phyloP scores from a whole-genome alignment of 805 yeast genomes.

The Kuraishia floccosa region DNA sequence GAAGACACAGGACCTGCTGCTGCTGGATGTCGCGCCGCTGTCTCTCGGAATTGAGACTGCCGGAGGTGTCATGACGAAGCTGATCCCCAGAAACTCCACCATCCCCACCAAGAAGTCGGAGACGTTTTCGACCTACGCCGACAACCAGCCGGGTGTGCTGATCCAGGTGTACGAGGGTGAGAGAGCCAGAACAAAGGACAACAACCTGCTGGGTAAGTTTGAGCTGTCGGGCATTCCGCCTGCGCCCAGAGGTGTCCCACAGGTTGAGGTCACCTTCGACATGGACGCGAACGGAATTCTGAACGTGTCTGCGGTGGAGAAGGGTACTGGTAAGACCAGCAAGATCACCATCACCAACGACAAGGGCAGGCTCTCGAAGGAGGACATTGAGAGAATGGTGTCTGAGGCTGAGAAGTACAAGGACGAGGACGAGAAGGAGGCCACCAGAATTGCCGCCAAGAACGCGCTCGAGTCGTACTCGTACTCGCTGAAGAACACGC shows the following conservation, averaged over 20 bases:
- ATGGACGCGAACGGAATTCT: conserved; percentile 74
- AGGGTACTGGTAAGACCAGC: conserved; percentile 39
- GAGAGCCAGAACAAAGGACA: conserved; percentile 66
- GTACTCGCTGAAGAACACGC: conserved; percentile 38
- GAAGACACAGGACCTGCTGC: conserved; percentile 88
- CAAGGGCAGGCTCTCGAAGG: conserved; percentile 45
- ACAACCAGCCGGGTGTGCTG: conserved; percentile 77
- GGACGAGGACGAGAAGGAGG: conserved; percentile 53
- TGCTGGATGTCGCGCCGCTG: conserved; percentile 93
- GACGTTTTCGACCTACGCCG: conserved; percentile 71
- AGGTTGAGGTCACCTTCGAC: conserved; percentile 65
- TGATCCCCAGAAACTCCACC: conserved; percentile 67
- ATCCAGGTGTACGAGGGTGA: conserved; percentile 77
- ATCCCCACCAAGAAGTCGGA: conserved; percentile 71
- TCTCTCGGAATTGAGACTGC: conserved; percentile 78
- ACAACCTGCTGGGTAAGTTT: conserved; percentile 67
- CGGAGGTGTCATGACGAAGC: conserved; percentile 74
- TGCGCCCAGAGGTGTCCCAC: conserved; percentile 73
- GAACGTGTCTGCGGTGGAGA: conserved; percentile 47
- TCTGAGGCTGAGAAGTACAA: conserved; percentile 53
- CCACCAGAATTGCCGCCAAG: conserved; percentile 43
- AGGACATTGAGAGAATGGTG: conserved; percentile 56
- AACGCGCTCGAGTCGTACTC: conserved; percentile 47
- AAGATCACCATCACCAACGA: conserved; percentile 37
- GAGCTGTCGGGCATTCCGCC: conserved; percentile 63